phyloP scores from a whole-genome alignment of 768 basidiomycete genomes.

The Boletus reticulatus region DNA sequence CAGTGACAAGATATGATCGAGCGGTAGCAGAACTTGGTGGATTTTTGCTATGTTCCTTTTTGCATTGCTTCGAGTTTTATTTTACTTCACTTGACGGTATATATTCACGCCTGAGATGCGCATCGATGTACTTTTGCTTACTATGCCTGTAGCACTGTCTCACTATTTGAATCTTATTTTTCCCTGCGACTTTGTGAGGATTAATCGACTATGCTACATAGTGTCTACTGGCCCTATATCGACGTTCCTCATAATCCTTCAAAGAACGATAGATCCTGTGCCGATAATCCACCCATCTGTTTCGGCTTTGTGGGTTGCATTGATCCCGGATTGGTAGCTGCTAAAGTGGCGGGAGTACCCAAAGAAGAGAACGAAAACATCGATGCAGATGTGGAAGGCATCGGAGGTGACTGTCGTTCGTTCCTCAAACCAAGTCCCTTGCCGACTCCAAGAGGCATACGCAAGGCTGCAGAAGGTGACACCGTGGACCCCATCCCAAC shows the following conservation, averaged over 20 bases:
- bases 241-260: conserved; percentile 54
- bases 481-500: neutral
- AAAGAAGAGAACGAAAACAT: conserved; percentile 16
- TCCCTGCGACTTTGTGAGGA: neutral
- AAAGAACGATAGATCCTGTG: conserved; percentile 86
- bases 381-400: conserved; percentile 16
- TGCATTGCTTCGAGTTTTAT: neutral
- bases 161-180: neutral
- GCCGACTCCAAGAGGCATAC: conserved; percentile 3
- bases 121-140: too few species aligned
- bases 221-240: neutral
- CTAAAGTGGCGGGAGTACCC: conserved; percentile 3
- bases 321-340: conserved; percentile 7
- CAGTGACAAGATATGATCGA: neutral
- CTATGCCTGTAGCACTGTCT: neutral
- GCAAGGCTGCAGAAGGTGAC: neutral
- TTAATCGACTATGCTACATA: neutral
- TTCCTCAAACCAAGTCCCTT: conserved; percentile 1
- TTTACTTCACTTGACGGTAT: conserved; percentile 4
- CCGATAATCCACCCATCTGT: conserved; percentile 61
- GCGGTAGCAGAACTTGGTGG: neutral
- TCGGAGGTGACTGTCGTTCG: conserved; percentile 20
- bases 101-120: too few species aligned
- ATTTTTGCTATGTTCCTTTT: neutral
- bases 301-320: conserved; percentile 18